Percentiles rank a stretch among this genome's conserved stretches.
phyloP scores from a whole-genome alignment of 148 eudicot species.

The Arctostaphylos glauca region DNA sequence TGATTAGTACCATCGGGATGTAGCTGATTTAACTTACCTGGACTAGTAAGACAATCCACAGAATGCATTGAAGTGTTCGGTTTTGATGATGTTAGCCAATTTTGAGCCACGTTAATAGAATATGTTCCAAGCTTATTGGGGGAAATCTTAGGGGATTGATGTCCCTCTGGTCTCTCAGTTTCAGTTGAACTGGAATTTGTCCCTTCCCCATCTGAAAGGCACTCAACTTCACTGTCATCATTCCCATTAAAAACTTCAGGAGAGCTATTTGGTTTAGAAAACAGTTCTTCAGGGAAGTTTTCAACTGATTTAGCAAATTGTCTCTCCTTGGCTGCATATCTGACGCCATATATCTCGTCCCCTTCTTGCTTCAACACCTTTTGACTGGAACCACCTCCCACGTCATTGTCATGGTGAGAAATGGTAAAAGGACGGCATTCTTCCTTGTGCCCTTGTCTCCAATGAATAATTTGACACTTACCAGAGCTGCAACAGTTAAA shows the following conservation, averaged over 20 bases:
- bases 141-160: slow-evolving; percentile 17
- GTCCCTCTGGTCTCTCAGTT: slow-evolving; percentile 29
- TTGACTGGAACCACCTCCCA: slow-evolving; percentile 25
- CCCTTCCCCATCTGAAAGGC: slow-evolving; percentile 19
- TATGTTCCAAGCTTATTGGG: slow-evolving; percentile 26
- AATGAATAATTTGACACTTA: slow-evolving; percentile 84
- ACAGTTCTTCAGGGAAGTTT: slow-evolving; percentile 20
- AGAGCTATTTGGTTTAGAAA: slow-evolving; percentile 12
- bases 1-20: slow-evolving; percentile 17
- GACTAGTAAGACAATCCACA: slow-evolving; percentile 20
- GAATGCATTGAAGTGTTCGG: slow-evolving; percentile 7
- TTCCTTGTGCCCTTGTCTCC: slow-evolving; percentile 91
- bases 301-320: slow-evolving; percentile 26
- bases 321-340: slow-evolving; percentile 26
- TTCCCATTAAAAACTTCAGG: slow-evolving; percentile 18
- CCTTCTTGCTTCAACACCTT: slow-evolving; percentile 31
- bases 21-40: slow-evolving; percentile 16
- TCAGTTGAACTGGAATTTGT: slow-evolving; percentile 28
- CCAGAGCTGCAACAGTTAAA: slow-evolving; percentile 65
- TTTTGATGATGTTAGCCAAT: slow-evolving; percentile 23
- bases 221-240: slow-evolving; percentile 27
- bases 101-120: slow-evolving; percentile 22
- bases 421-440: slow-evolving; percentile 52
- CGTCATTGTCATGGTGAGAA: slow-evolving; percentile 26
- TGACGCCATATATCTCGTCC: slow-evolving; percentile 15